Evolutionary conservation across 2,329 filamentous ascomycete species (phyloP), one percentile per base, ranked within the genome.

Genomic region (Calonectria hawksworthii): DNA sequence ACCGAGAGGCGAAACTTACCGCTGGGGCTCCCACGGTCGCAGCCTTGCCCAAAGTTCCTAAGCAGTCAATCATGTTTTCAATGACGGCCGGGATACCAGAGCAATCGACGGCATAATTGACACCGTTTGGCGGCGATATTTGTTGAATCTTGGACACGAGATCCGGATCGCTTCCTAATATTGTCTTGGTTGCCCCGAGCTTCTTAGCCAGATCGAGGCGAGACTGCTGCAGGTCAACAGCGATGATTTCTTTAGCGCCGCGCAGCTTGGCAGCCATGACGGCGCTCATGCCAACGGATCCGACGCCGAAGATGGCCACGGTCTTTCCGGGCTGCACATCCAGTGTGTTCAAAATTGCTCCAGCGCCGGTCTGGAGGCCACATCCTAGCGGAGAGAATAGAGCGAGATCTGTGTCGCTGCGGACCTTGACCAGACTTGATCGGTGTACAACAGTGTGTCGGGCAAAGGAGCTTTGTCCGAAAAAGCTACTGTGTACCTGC

Each of bases 41-140:
- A n/a, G 66, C 72, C 26, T 70, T 74, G n/a, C 72, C 72, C 2
- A 64, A 10, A 0, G 72, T 79, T 14, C 83, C 82, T 41, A 88
- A 84, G 76, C 86, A 85, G 65, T 89, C 87, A 74, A 89, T 85
- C 84, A 89, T 89, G 30, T 83, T 86, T 38, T 82, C 82, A 80
- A 89, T 83, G 76, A 89, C 81, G 79, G 83, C 75, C 81, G 87
- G 80, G 76, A 83, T 36, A 41, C 79, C 75, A 23, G 83, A 82
- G 38, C 81, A 84, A 50, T 85, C 83, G 18, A 84, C 79, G 10
- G 83, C 83, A 59, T 78, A 84, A 44, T 84, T 78, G 4, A 82
- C 80, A 1, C 83, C 83, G 23, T 77, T 75, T 7, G 70, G 70
- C 3, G 65, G 70, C 11, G 65, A 68, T 7, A 83, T 77, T 10